A percentile compares a stretch with the other conserved stretches of the same genome.
These are phyloP conservation scores for Cercospora brassicicola DNA, from an alignment of 2,329 filamentous ascomycete species.

Conservation along the genomic window DNA sequence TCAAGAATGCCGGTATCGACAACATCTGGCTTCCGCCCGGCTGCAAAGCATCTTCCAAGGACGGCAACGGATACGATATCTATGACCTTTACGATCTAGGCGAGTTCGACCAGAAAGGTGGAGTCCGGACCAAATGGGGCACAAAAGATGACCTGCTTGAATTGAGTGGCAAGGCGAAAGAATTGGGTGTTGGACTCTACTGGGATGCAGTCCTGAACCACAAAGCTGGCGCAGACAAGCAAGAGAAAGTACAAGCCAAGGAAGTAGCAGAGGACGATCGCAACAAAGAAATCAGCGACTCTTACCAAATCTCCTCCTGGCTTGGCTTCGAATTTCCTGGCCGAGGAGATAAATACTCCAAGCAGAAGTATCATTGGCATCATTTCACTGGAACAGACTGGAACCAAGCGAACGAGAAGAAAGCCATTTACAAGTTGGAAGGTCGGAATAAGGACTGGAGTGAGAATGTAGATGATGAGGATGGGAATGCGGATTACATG, in stretches of 20 bases:
- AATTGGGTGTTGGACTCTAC: constrained; percentile 58
- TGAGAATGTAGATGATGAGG: constrained; percentile 59
- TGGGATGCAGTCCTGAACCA: constrained; percentile 73
- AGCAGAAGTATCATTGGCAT: constrained; percentile 63
- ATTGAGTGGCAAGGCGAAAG: constrained; percentile 53
- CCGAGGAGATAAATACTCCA: constrained; percentile 59
- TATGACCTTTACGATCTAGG: constrained; percentile 61
- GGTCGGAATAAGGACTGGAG: constrained; percentile 60
- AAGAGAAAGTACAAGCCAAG: constrained; percentile 61
- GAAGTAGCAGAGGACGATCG: constrained; percentile 55
- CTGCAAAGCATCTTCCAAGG: constrained; percentile 61
- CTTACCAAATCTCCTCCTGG: constrained; percentile 63
- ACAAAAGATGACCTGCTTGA: constrained; percentile 59
- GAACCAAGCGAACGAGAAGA: constrained; percentile 56
- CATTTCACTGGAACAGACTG: constrained; percentile 69
- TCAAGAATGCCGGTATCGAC: constrained; percentile 62
- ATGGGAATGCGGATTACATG: constrained; percentile 62
- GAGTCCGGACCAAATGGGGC: constrained; percentile 66
- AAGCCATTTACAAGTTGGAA: constrained; percentile 62
- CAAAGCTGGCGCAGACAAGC: constrained; percentile 65
- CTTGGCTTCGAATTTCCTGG: constrained; percentile 65
- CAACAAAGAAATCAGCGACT: constrained; percentile 21
- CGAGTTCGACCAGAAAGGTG: constrained; percentile 69
- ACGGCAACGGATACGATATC: constrained; percentile 59
- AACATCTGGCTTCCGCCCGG: constrained; percentile 68